Base-by-base conservation (phyloP, 176 grass and related monocot species). In the Otatea glauca region DNA sequence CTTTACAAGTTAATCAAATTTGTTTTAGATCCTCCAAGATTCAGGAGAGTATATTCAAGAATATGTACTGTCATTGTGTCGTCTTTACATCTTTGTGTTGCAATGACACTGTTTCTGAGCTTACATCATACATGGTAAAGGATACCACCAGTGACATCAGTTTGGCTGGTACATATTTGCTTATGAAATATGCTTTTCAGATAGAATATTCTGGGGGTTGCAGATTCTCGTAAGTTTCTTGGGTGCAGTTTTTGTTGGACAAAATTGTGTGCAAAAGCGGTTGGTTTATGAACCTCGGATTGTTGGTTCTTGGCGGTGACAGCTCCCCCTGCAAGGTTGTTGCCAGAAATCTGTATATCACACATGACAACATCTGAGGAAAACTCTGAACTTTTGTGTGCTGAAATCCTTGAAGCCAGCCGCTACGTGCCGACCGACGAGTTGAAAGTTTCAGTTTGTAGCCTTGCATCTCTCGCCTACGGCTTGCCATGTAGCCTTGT, bases 1-100 rank as follows among this genome's bases (percentile, higher is more conserved):
- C 42, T 63, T 81, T 51, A 71, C 54, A 70, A 35, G 11, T 43
- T 71, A 43, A 51, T 77, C 9, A 25, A 81, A 69, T 60, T 27
- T 34, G 62, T 38, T 39, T 32, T 23, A 29, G 51, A 43, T 76
- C 50, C 62, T 68, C 75, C 29, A n/a, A 42, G 20, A 42, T 61
- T 70, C 27, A 59, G 49, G 78, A 39, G 38, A 27, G 64, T 29
- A 34, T 27, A 25, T 24, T 50, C 47, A 18, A 41, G 37, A 62
- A 70, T 20, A 34, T 80, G 35, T 18, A 21, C 6, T 48, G 16
- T 23, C 48, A 17, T 68, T 59, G 25, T 74, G 81, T 32, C 69
- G 16, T 24, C 6, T 5, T 15, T 5, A 53, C 39, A 70, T 35
- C 5, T 27, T 59, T 55, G 2, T 66, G 68, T 15, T 65, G 2